Evolutionary conservation across 202 grass and related monocot genomes (phyloP).

Genomic region (Cymbopogon flexuosus): DNA sequence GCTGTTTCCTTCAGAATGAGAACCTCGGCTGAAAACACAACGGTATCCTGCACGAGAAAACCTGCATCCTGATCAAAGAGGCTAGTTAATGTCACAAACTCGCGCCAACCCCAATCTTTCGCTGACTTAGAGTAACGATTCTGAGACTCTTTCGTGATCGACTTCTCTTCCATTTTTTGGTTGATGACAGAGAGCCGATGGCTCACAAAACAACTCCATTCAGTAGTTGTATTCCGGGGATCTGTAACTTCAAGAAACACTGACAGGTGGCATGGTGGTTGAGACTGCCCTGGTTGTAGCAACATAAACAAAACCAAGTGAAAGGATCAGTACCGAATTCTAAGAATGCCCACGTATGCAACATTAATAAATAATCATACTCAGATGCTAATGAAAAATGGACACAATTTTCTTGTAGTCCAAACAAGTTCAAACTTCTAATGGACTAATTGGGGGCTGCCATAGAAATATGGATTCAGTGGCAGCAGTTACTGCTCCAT

Average conservation of each 20-base stretch:
- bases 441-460: neutral
- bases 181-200: slow-evolving; percentile 88
- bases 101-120: slow-evolving; percentile 98
- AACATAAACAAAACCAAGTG: slow-evolving; percentile 39
- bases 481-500: neutral
- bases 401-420: slow-evolving; percentile 5
- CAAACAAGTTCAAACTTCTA: neutral
- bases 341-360: slow-evolving; percentile 11
- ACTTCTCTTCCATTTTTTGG: slow-evolving; percentile 84
- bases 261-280: slow-evolving; percentile 92
- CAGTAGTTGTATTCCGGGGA: slow-evolving; percentile 55
- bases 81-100: slow-evolving; percentile 88
- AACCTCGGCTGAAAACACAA: slow-evolving; percentile 87
- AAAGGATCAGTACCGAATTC: slow-evolving; percentile 32
- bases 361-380: slow-evolving; percentile 11
- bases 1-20: slow-evolving; percentile 85
- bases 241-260: slow-evolving; percentile 96
- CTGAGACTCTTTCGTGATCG: slow-evolving; percentile 90
- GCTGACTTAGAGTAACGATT: slow-evolving; percentile 96
- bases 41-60: slow-evolving; percentile 83
- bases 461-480: neutral
- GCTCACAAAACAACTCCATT: slow-evolving; percentile 97
- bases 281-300: slow-evolving; percentile 91
- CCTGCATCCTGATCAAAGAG: slow-evolving; percentile 94
- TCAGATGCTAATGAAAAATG: slow-evolving; percentile 27